Conservation (phyloP, 306 rosid species). For the Medicago ruthenica region DNA sequence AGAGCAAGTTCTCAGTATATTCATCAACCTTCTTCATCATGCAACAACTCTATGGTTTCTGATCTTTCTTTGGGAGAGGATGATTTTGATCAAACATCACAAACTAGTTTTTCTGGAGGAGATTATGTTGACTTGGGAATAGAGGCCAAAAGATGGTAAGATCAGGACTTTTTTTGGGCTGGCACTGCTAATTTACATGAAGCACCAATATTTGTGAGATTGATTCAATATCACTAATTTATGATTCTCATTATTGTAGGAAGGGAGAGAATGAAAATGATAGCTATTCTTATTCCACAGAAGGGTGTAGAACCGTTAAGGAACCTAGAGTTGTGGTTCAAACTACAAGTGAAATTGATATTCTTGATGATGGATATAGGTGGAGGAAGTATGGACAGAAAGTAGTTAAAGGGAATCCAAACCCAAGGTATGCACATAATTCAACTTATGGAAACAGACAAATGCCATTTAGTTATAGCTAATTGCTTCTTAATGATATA, state of each 20-base stretch:
- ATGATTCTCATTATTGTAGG: slow-evolving; percentile 54
- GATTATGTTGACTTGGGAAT: slow-evolving; percentile 65
- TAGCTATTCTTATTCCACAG: slow-evolving; percentile 41
- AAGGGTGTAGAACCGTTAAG: slow-evolving; percentile 73
- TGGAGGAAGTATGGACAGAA: slow-evolving; percentile 99
- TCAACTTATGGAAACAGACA: background rate
- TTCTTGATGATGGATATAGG: slow-evolving; percentile 92
- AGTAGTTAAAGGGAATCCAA: slow-evolving; percentile 97
- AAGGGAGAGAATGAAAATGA: slow-evolving; percentile 75
- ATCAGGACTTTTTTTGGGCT: background rate
- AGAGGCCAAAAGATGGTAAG: slow-evolving; percentile 86
- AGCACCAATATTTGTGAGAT: too few species aligned
- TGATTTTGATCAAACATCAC: slow-evolving; percentile 72
- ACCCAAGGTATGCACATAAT: slow-evolving; percentile 70
- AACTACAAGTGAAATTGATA: slow-evolving; percentile 94
- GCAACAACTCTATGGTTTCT: slow-evolving; percentile 58
- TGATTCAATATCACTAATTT: slow-evolving; percentile 3
- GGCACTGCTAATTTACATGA: too few species aligned
- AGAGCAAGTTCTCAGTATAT: slow-evolving; percentile 46
- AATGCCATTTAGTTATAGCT: background rate
- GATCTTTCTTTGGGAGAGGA: slow-evolving; percentile 83
- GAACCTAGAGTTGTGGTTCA: slow-evolving; percentile 99
- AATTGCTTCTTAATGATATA: too few species aligned
- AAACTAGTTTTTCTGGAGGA: slow-evolving; percentile 60
- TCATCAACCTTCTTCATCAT: slow-evolving; percentile 51